phyloP scores from a whole-genome alignment of 768 basidiomycete species.

The Mycena maculata region DNA sequence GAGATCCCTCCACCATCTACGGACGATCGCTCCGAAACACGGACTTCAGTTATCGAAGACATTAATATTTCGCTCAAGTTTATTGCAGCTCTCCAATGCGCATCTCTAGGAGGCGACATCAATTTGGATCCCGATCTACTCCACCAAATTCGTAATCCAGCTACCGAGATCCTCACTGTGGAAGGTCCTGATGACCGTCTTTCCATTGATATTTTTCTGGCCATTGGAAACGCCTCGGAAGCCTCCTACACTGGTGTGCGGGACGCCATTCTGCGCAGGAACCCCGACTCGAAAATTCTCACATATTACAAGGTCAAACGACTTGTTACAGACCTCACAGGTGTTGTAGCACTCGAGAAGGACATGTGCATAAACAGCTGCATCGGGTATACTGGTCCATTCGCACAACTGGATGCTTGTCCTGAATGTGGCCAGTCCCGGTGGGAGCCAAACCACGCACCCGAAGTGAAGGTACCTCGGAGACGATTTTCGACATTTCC shows the following conservation, averaged over 20 bases:
- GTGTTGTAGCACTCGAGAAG: slow-evolving; percentile 46
- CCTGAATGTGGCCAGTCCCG: too few relatives aligned
- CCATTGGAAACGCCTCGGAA: slow-evolving; percentile 44
- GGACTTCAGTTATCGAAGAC: slow-evolving; percentile 27
- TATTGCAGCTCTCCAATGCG: slow-evolving; percentile 37
- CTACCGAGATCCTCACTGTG: slow-evolving; percentile 26
- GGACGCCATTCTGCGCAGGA: slow-evolving; percentile 35
- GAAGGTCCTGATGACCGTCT: slow-evolving; percentile 42
- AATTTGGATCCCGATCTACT: slow-evolving; percentile 35
- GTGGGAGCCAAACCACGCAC: too few relatives aligned
- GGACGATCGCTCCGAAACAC: background rate
- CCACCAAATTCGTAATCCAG: slow-evolving; percentile 44
- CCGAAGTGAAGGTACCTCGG: too few relatives aligned
- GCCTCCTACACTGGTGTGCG: slow-evolving; percentile 41
- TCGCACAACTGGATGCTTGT: too few relatives aligned
- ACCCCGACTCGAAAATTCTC: slow-evolving; percentile 42
- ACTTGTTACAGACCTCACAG: slow-evolving; percentile 42
- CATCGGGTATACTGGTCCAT: slow-evolving; percentile 53
- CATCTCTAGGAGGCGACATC: slow-evolving; percentile 39
- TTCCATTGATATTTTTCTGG: slow-evolving; percentile 48
- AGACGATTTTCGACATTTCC: too few relatives aligned
- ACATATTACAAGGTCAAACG: slow-evolving; percentile 45
- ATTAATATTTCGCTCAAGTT: slow-evolving; percentile 36
- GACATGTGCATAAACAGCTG: slow-evolving; percentile 60
- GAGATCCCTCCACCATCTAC: too few relatives aligned